These are phyloP conservation scores for Nelumbo lutea DNA, from an alignment of 164 flowering plant species.

Conservation along the genomic window DNA sequence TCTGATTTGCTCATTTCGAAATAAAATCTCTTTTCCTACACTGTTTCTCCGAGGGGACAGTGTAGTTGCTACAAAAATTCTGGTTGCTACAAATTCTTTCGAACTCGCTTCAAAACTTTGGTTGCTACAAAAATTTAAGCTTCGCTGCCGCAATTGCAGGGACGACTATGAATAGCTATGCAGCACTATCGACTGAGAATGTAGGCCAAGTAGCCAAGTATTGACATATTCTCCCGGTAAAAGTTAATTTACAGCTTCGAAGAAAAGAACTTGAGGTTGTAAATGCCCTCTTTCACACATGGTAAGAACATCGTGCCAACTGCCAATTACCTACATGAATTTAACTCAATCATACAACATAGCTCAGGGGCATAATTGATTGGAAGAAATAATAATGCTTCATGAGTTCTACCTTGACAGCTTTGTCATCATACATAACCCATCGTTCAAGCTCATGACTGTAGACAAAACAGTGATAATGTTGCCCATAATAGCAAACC, in stretches of 20 bases:
- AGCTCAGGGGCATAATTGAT: not conserved
- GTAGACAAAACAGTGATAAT: slow-evolving; percentile 96
- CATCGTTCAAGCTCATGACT: slow-evolving; percentile 66
- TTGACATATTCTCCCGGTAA: slow-evolving; percentile 9
- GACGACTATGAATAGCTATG: slow-evolving; percentile 1
- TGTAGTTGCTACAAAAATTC: too few species aligned
- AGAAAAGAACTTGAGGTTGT: slow-evolving; percentile 97
- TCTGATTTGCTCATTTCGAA: slow-evolving; percentile 13
- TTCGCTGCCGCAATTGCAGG: slow-evolving; percentile 3
- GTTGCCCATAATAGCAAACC: slow-evolving; percentile 99
- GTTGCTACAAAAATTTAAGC: not conserved
- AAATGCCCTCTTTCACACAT: slow-evolving; percentile 89
- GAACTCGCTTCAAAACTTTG: slow-evolving; percentile 11
- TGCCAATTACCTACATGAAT: slow-evolving; percentile 65
- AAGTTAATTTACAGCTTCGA: slow-evolving; percentile 71
- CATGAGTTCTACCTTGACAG: slow-evolving; percentile 65
- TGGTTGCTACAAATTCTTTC: slow-evolving; percentile 21
- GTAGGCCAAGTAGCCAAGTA: slow-evolving; percentile 2
- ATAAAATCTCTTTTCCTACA: slow-evolving; percentile 15
- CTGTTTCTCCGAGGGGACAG: slow-evolving; percentile 4
- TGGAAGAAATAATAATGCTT: not conserved
- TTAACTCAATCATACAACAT: slow-evolving; percentile 12
- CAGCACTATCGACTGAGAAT: not conserved
- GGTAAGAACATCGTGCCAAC: slow-evolving; percentile 74
- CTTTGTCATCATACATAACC: slow-evolving; percentile 95